A percentile compares a stretch with the other conserved stretches of the same genome.
Evolutionary conservation across 2,329 filamentous ascomycete genomes (phyloP).

Genomic region (Cladobotryum mycophilum): DNA sequence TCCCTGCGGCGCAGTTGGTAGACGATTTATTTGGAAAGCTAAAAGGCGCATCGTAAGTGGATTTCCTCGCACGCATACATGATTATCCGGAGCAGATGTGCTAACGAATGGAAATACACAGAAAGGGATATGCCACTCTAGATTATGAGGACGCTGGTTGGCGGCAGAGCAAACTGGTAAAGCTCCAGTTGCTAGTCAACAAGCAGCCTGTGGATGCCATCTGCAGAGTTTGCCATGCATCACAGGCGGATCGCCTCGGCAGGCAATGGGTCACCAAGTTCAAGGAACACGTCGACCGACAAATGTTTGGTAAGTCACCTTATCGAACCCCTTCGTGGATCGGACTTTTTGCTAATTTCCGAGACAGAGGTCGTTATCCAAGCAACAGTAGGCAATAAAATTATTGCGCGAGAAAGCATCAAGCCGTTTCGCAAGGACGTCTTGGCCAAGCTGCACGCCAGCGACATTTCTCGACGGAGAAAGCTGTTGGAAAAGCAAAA

Average conservation of each 20-base stretch:
- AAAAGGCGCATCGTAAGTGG: slow-evolving; percentile 68
- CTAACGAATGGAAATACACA: slow-evolving; percentile 14
- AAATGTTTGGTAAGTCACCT: slow-evolving; percentile 65
- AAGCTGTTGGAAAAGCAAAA: slow-evolving; percentile 97
- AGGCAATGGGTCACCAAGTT: slow-evolving; percentile 90
- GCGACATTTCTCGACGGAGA: slow-evolving; percentile 71
- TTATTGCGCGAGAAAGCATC: slow-evolving; percentile 88
- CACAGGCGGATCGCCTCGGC: slow-evolving; percentile 74
- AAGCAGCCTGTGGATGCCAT: slow-evolving; percentile 91
- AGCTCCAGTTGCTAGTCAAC: slow-evolving; percentile 90
- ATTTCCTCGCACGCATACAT: no score
- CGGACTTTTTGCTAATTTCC: slow-evolving; percentile 7
- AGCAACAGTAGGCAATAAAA: slow-evolving; percentile 72
- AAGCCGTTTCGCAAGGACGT: slow-evolving; percentile 98
- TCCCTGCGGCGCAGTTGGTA: slow-evolving; percentile 83
- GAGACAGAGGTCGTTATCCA: slow-evolving; percentile 81
- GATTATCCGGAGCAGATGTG: neutral
- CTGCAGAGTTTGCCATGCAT: slow-evolving; percentile 77
- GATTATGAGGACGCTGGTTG: slow-evolving; percentile 97
- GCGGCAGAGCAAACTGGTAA: slow-evolving; percentile 71
- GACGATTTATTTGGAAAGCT: slow-evolving; percentile 97
- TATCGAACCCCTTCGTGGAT: neutral
- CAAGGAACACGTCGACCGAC: slow-evolving; percentile 90
- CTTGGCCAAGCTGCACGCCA: slow-evolving; percentile 84
- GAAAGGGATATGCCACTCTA: slow-evolving; percentile 87